Percentiles rank a stretch among this genome's conserved stretches.
These are phyloP conservation scores for Colletotrichum sp. DNA, from an alignment of 2,329 filamentous ascomycete genomes.

Conservation along the genomic window DNA sequence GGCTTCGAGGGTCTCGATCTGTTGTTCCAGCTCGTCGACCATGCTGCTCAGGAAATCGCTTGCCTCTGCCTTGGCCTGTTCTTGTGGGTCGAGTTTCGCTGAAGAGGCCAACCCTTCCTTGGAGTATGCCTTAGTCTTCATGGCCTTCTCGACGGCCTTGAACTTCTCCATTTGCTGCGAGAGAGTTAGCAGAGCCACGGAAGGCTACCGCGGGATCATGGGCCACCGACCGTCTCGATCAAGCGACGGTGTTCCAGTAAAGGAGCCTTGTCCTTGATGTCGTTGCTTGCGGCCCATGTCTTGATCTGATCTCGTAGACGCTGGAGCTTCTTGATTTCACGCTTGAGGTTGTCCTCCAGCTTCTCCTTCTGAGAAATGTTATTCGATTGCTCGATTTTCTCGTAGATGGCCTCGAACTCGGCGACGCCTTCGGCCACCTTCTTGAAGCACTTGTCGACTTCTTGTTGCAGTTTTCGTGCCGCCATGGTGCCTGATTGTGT, in stretches of 20 bases:
- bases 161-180: constrained; percentile 97
- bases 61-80: constrained; percentile 90
- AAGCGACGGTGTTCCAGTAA: constrained; percentile 91
- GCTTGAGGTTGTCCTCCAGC: constrained; percentile 95
- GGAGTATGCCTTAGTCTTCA: constrained; percentile 99
- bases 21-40: constrained; percentile 91
- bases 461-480: constrained; percentile 93
- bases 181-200: constrained; percentile 10
- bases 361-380: constrained; percentile 98
- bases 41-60: constrained; percentile 84
- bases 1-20: constrained; percentile 91
- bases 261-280: constrained; percentile 99
- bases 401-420: constrained; percentile 94
- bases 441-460: constrained; percentile 99
- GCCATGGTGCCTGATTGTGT: constrained; percentile 69
- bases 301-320: constrained; percentile 98
- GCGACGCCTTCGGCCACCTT: constrained; percentile 92
- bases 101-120: constrained; percentile 95
- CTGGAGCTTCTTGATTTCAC: constrained; percentile 99
- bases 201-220: constrained; percentile 22
- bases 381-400: constrained; percentile 92
- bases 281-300: constrained; percentile 97
- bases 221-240: constrained; percentile 86
- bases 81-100: constrained; percentile 94
- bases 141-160: constrained; percentile 99